Evolutionary conservation across 2,329 filamentous ascomycete genomes (phyloP).

Genomic region (Zasmidium cellare): DNA sequence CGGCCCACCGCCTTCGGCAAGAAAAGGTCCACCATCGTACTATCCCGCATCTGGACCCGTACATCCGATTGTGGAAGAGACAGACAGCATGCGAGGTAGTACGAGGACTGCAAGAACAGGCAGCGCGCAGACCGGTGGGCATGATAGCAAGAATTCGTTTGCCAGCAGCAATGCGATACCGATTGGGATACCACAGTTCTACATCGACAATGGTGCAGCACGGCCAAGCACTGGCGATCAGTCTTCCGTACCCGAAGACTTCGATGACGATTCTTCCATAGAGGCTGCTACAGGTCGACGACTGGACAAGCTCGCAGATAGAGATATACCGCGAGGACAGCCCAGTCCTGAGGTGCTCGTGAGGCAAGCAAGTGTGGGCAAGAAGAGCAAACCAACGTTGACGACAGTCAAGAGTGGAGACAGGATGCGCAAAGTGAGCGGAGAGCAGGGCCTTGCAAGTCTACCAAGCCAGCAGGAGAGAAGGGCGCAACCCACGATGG

Average conservation of each 20-base stretch:
- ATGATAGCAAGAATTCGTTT: slow-evolving; percentile 40
- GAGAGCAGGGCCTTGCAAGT: slow-evolving; percentile 13
- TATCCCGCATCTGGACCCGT: slow-evolving; percentile 51
- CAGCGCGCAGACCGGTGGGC: slow-evolving; percentile 26
- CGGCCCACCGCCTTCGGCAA: slow-evolving; percentile 50
- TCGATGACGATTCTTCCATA: slow-evolving; percentile 9
- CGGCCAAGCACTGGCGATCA: slow-evolving; percentile 7
- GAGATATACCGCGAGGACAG: slow-evolving; percentile 4
- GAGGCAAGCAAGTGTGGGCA: slow-evolving; percentile 50
- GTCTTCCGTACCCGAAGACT: slow-evolving; percentile 5
- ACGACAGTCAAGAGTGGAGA: slow-evolving; percentile 50
- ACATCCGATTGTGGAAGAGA: slow-evolving; percentile 51
- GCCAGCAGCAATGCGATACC: slow-evolving; percentile 53
- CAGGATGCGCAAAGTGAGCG: slow-evolving; percentile 17
- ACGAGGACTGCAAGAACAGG: slow-evolving; percentile 15
- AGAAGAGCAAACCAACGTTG: slow-evolving; percentile 48
- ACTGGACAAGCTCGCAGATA: slow-evolving; percentile 4
- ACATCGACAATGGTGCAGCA: slow-evolving; percentile 33
- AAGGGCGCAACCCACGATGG: slow-evolving; percentile 1
- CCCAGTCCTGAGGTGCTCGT: slow-evolving; percentile 35
- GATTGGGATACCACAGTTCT: slow-evolving; percentile 41
- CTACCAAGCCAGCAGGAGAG: slow-evolving; percentile 22
- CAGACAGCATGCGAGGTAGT: slow-evolving; percentile 39
- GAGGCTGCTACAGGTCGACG: slow-evolving; percentile 13
- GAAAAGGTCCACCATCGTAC: slow-evolving; percentile 50